Evolutionary conservation across 768 basidiomycete genomes (phyloP).

Genomic region (Auriscalpium orientale): DNA sequence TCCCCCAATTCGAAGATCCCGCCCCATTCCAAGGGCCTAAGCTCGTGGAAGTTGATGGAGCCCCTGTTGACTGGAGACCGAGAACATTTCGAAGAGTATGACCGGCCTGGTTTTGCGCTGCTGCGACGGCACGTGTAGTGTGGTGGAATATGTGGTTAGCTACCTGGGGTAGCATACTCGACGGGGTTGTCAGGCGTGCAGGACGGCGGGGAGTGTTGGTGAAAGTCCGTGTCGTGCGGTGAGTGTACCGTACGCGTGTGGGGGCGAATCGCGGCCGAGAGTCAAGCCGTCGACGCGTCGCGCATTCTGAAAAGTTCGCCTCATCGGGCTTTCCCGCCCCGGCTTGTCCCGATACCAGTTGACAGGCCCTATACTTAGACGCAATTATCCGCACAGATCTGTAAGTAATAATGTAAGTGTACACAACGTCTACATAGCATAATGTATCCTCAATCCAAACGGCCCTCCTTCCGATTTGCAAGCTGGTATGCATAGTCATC

Average conservation of each 20-base stretch:
- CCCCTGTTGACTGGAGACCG: constrained; percentile 51
- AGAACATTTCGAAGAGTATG: constrained; percentile 72
- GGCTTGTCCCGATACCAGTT: too few species aligned
- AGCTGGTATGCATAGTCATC: background rate
- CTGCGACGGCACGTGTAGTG: constrained; percentile 67
- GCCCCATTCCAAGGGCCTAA: constrained; percentile 37
- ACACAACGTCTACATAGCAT: too few species aligned
- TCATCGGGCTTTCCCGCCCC: too few species aligned
- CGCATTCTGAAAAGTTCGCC: too few species aligned
- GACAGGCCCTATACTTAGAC: too few species aligned
- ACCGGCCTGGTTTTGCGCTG: constrained; percentile 63
- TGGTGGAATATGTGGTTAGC: constrained; percentile 72
- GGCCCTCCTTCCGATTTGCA: constrained; percentile 6
- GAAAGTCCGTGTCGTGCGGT: too few species aligned
- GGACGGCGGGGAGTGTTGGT: too few species aligned
- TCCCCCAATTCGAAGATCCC: constrained; percentile 45
- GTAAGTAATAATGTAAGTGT: too few species aligned
- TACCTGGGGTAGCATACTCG: constrained; percentile 72
- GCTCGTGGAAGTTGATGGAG: constrained; percentile 29
- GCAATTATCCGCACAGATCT: too few species aligned
- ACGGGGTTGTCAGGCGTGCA: background rate
- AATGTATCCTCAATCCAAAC: constrained; percentile 4
- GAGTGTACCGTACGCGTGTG: too few species aligned
- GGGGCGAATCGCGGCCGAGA: too few species aligned
- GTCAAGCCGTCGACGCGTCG: too few species aligned